Evolutionary conservation across 306 rosid species (phyloP).

Genomic region (Trifolium repens): DNA sequence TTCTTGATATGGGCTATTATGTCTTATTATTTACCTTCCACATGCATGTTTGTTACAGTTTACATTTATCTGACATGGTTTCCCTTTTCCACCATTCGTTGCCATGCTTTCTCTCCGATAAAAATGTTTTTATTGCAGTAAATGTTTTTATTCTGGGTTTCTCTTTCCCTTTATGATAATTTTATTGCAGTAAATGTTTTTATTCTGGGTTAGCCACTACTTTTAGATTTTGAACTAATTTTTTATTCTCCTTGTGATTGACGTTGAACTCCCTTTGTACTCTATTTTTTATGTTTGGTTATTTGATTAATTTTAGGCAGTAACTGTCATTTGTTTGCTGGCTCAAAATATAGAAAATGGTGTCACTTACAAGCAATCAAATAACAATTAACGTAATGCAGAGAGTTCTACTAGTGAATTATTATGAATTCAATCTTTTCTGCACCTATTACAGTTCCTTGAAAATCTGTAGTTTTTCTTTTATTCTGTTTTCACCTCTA

Average conservation of each 20-base stretch:
- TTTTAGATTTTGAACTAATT: neutral
- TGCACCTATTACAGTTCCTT: neutral
- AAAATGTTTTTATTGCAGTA: no score
- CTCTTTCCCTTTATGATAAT: no score
- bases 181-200: neutral
- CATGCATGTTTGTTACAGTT: constrained; percentile 6
- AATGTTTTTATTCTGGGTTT: no score
- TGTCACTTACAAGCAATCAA: neutral
- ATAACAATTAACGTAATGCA: neutral
- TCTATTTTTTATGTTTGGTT: neutral
- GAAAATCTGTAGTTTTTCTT: neutral
- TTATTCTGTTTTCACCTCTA: constrained; percentile 18
- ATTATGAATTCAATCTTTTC: neutral
- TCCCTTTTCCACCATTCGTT: neutral
- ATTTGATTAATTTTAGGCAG: neutral
- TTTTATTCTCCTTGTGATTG: neutral
- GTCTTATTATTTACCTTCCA: constrained; percentile 12
- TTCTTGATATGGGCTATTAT: neutral
- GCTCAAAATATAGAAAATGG: neutral
- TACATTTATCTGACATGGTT: constrained; percentile 3
- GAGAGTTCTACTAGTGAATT: neutral
- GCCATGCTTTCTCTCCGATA: no score
- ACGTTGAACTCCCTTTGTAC: neutral
- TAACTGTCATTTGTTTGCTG: neutral
- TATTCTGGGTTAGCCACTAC: neutral